Evolutionary conservation across 2,329 filamentous ascomycete genomes (phyloP).

Genomic region (Xylariomycetidae sp.): DNA sequence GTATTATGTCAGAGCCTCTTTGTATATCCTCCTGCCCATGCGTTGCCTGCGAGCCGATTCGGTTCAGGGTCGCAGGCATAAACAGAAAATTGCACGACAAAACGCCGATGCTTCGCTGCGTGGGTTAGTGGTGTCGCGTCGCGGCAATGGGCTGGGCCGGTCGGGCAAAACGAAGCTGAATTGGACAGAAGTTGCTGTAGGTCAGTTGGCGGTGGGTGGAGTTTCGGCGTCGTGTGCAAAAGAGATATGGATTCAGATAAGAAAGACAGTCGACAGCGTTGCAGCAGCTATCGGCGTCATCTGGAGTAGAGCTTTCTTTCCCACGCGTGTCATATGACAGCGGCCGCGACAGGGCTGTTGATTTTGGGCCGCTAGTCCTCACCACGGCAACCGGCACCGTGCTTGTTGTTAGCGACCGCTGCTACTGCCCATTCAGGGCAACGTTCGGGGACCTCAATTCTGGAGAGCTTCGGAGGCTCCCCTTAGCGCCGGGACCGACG

Average conservation of each 20-base stretch:
- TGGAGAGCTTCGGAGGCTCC: too few species aligned
- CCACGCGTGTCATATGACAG: too few species aligned
- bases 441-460: too few species aligned
- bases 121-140: too few species aligned
- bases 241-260: too few species aligned
- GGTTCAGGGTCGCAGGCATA: constrained; percentile 12
- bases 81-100: constrained; percentile 10
- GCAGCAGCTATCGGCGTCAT: constrained; percentile 1
- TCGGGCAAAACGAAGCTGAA: too few species aligned
- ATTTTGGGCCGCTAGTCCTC: neutral
- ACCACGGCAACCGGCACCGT: neutral
- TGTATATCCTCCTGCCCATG: constrained; percentile 5
- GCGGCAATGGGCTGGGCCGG: too few species aligned
- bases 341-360: neutral
- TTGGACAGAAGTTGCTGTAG: neutral
- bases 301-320: too few species aligned
- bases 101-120: too few species aligned
- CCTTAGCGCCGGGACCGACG: too few species aligned
- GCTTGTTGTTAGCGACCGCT: neutral
- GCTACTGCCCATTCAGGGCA: neutral
- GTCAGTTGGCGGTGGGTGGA: neutral
- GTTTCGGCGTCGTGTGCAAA: neutral
- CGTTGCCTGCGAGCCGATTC: constrained; percentile 4
- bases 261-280: too few species aligned
- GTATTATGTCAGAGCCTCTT: constrained; percentile 2